Base-by-base conservation (phyloP, 2,329 filamentous ascomycete species). In the Trichoderma semiorbis region DNA sequence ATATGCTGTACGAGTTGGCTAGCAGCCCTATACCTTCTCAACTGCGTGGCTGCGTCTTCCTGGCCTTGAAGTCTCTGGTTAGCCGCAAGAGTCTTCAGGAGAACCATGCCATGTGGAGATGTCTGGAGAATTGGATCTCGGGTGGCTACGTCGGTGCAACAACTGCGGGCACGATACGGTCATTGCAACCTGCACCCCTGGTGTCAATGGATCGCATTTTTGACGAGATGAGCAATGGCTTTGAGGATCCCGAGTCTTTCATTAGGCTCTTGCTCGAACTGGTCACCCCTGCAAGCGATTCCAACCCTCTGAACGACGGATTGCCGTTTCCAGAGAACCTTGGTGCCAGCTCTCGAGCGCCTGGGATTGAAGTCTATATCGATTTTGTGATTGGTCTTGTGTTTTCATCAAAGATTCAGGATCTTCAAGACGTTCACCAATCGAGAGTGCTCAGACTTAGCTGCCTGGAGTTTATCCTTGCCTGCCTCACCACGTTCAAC, bases 291-390 rank as follows among this genome's bases (percentile, higher is more conserved):
- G 86, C 90, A 14, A 82, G 84, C 1, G 88, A 88, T 55, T 86
- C 89, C 62, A 85, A 85, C 50, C 86, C 87, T 0, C 84, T 95
- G 10, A 91, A 92, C 74, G 92, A 98, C 78, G 86, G 85, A 1
- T 84, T 99, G 4, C 92, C 95, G 0, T 99, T 98, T 78, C 93
- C 95, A 0, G 95, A 98, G 80, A 90, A 88, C 53, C 85, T 99
- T 10, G 95, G 95, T 5, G 89, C 90, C 18, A 87, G 90, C 12
- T 92, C 91, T 76, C 90, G 96, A 68, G 84, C 85, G 76, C 90
- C 94, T 16, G 96, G 97, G 2, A 94, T 99, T 73, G 95, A 97
- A 73, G 90, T 93, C 2, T 99, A 98, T 77, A 87, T 98, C 71
- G 97, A 99, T 81, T 98, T 96, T 79, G 91, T 94, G 24, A 83